phyloP scores from a whole-genome alignment of 176 grass and related monocot species.

The Canna indica region DNA sequence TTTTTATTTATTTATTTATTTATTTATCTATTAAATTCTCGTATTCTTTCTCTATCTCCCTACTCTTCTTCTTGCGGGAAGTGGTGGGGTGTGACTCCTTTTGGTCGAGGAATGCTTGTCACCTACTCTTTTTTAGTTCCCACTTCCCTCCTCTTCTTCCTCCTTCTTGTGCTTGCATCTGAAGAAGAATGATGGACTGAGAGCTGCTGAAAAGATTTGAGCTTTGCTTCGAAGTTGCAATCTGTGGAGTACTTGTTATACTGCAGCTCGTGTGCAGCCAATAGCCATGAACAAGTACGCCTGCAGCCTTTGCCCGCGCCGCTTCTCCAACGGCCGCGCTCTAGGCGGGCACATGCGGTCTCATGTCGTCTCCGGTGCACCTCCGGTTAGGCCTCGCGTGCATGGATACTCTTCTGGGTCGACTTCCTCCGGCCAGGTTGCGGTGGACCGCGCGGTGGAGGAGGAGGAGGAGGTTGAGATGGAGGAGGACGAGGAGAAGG shows the following conservation, averaged over 20 bases:
- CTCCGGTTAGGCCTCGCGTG: no score
- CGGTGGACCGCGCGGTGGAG: neutral
- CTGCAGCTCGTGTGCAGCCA: neutral
- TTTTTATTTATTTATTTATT: neutral
- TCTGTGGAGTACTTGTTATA: neutral
- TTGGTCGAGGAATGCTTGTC: constrained; percentile 24
- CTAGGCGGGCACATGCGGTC: constrained; percentile 68
- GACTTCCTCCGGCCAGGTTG: neutral
- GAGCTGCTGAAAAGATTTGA: neutral
- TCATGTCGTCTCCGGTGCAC: constrained; percentile 31
- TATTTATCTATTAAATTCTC: neutral
- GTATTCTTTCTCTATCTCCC: no score
- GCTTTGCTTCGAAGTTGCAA: neutral
- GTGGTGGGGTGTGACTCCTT: constrained; percentile 18
- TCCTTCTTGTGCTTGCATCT: no score
- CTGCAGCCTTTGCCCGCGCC: constrained; percentile 79
- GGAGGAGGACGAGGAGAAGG: neutral
- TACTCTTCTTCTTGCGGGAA: neutral
- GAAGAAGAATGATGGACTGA: neutral
- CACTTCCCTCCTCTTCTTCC: neutral
- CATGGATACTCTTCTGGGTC: neutral
- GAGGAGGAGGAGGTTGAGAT: neutral
- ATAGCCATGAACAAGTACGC: constrained; percentile 55
- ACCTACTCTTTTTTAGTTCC: constrained; percentile 31
- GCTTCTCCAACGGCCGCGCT: constrained; percentile 74